Percentiles rank a stretch among this genome's conserved stretches.
Evolutionary conservation across 176 grass and related monocot genomes (phyloP).

Genomic region (Ampelocalamus luodianensis): DNA sequence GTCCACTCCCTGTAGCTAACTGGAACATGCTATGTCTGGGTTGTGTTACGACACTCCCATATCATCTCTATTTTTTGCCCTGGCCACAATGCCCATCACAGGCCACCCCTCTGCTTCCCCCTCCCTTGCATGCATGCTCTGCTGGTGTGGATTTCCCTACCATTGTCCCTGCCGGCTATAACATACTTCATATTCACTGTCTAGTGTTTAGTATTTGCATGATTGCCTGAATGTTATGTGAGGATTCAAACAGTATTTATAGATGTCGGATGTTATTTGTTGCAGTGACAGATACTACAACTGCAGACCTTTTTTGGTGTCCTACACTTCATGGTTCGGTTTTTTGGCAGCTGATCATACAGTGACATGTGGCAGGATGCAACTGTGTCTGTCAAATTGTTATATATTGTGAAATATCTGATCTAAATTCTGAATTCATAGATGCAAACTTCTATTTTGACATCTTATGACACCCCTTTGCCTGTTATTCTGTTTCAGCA

Average conservation of each 20-base stretch:
- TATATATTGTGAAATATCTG: slow-evolving; percentile 14
- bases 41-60: neutral
- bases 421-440: neutral
- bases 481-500: slow-evolving; percentile 55
- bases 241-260: slow-evolving; percentile 13
- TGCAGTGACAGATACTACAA: too few species aligned
- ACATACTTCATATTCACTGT: neutral
- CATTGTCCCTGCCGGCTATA: neutral
- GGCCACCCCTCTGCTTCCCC: neutral
- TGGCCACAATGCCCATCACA: neutral
- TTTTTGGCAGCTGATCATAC: slow-evolving; percentile 18
- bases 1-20: neutral
- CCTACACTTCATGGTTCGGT: neutral
- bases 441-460: neutral
- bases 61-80: neutral
- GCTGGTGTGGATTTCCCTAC: neutral
- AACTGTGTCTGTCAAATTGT: neutral
- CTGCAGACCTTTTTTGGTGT: slow-evolving; percentile 8
- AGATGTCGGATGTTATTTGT: neutral
- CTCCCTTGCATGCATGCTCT: neutral
- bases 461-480: slow-evolving; percentile 20
- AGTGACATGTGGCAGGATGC: neutral
- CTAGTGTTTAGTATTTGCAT: neutral
- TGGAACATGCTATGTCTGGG: neutral
- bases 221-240: neutral